Evolutionary conservation across 148 eudicot species (phyloP).

Genomic region (Heliamphora exappendiculata): DNA sequence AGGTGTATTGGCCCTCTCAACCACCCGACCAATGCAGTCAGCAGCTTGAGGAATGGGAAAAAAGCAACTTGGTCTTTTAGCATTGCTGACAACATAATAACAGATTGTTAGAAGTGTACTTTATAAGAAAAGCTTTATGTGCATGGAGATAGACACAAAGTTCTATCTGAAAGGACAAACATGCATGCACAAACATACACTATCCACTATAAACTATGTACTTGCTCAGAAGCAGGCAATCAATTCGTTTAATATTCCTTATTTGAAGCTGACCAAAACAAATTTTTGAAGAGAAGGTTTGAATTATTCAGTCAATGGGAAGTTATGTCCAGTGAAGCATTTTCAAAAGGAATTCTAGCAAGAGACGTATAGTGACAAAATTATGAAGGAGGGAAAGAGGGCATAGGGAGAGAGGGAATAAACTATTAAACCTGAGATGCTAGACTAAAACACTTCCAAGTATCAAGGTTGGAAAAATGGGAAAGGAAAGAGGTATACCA

Average conservation of each 20-base stretch:
- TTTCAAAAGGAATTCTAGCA: neutral
- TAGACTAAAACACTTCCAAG: neutral
- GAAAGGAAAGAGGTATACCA: conserved; percentile 69
- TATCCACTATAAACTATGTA: neutral
- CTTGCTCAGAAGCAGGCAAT: neutral
- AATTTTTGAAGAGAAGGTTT: neutral
- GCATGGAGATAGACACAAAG: neutral
- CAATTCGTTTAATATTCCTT: neutral
- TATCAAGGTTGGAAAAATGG: conserved; percentile 1
- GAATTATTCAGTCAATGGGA: neutral
- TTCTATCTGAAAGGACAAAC: neutral
- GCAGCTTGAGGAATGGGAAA: conserved; percentile 94
- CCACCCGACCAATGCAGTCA: conserved; percentile 70
- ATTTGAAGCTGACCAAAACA: neutral
- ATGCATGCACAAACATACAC: neutral
- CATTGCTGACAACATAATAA: conserved; percentile 54
- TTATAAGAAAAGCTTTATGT: neutral
- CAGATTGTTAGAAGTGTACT: neutral
- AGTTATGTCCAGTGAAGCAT: neutral
- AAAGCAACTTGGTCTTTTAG: conserved; percentile 86
- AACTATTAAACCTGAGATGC: neutral
- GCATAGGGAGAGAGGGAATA: neutral
- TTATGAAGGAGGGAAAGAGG: neutral
- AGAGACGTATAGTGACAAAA: neutral
- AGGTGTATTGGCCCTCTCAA: conserved; percentile 68